These are phyloP conservation scores for Volvariella surrecta DNA, from an alignment of 1,284 basidiomycete species.

Conservation along the genomic window DNA sequence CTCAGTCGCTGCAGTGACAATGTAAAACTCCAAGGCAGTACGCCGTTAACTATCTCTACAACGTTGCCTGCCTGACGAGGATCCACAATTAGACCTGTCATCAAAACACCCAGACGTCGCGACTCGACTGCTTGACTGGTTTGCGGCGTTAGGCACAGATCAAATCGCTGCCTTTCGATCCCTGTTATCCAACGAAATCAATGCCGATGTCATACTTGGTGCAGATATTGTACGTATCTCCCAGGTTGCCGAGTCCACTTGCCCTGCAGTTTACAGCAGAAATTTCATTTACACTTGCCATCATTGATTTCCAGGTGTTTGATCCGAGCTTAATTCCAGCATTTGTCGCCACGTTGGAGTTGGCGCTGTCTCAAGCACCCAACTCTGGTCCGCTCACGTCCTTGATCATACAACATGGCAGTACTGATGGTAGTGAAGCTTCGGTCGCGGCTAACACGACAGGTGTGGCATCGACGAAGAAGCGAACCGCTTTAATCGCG, in stretches of 20 bases:
- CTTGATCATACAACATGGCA: too few relatives aligned
- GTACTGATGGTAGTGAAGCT: too few relatives aligned
- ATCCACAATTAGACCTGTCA: conserved; percentile 35
- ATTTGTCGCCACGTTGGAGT: conserved; percentile 40
- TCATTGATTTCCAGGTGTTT: conserved; percentile 42
- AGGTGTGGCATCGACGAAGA: too few relatives aligned
- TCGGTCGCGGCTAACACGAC: too few relatives aligned
- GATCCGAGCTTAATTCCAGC: conserved; percentile 55
- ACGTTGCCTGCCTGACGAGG: not conserved
- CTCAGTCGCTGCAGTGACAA: conserved; percentile 54
- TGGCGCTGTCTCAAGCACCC: conserved; percentile 29
- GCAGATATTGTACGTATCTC: conserved; percentile 52
- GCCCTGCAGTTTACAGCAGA: not conserved
- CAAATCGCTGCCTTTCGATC: conserved; percentile 14
- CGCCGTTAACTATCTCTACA: conserved; percentile 14
- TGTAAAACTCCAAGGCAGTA: conserved; percentile 54
- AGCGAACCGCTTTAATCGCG: conserved; percentile 41
- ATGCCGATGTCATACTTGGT: conserved; percentile 53
- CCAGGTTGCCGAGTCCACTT: conserved; percentile 1
- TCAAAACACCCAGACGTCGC: conserved; percentile 35
- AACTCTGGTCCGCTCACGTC: not conserved
- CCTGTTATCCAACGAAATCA: conserved; percentile 28
- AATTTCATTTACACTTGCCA: not conserved
- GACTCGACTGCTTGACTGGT: conserved; percentile 53
- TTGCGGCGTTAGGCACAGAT: conserved; percentile 35